Conservation (phyloP, 768 basidiomycete genomes). For the Termitomyces sp. region DNA sequence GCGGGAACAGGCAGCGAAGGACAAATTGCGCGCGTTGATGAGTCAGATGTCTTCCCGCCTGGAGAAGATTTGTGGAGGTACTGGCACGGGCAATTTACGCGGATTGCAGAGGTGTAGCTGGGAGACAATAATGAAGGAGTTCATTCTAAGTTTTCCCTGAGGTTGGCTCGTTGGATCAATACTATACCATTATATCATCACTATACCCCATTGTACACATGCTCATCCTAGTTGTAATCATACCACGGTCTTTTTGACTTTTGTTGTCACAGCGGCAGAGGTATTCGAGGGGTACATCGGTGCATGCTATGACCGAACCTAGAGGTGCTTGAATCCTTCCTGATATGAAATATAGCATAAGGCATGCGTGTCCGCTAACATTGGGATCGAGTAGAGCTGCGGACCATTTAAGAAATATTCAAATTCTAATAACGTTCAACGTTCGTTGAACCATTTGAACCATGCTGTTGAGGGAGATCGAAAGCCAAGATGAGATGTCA, state of each 20-base stretch:
- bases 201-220: background rate
- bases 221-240: slow-evolving; percentile 1
- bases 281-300: background rate
- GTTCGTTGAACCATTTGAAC: background rate
- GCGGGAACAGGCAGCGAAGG: slow-evolving; percentile 6
- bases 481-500: background rate
- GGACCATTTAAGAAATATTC: background rate
- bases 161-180: background rate
- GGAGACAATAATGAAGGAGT: slow-evolving; percentile 54
- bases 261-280: background rate
- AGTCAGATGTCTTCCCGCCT: slow-evolving; percentile 23
- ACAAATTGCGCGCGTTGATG: slow-evolving; percentile 26
- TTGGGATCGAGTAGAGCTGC: background rate
- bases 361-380: background rate
- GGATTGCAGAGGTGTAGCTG: slow-evolving; percentile 49
- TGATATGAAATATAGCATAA: background rate
- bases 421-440: too few species aligned
- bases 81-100: slow-evolving; percentile 18
- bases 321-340: background rate
- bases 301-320: background rate
- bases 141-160: slow-evolving; percentile 59
- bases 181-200: background rate
- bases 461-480: too few species aligned
- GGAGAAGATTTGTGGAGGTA: slow-evolving; percentile 40
- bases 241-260: background rate